These are phyloP conservation scores for Corynespora cassiicola DNA, from an alignment of 2,329 filamentous ascomycete genomes.

Conservation along the genomic window DNA sequence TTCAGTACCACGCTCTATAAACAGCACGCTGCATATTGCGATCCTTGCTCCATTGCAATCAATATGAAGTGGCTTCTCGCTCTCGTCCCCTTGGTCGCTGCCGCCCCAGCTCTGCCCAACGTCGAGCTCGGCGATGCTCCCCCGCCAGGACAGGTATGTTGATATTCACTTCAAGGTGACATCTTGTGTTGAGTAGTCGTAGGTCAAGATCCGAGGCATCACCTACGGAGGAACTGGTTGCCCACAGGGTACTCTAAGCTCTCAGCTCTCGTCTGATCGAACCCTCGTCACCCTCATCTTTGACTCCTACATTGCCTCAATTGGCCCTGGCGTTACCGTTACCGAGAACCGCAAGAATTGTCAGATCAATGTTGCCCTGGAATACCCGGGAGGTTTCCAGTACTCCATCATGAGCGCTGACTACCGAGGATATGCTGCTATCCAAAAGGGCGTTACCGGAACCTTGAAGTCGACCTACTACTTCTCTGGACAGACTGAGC, in stretches of 20 bases:
- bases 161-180: neutral
- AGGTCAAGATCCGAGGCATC: conserved; percentile 52
- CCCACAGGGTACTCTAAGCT: conserved; percentile 52
- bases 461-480: conserved; percentile 62
- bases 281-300: conserved; percentile 60
- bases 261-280: conserved; percentile 51
- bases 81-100: conserved; percentile 41
- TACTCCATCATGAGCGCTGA: conserved; percentile 60
- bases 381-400: conserved; percentile 60
- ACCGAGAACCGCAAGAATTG: conserved; percentile 60
- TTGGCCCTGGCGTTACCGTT: conserved; percentile 52
- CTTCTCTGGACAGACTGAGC: conserved; percentile 55
- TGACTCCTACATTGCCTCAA: conserved; percentile 58
- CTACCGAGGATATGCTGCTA: conserved; percentile 59
- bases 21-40: conserved; percentile 21
- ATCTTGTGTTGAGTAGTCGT: conserved; percentile 17
- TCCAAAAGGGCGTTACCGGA: conserved; percentile 55
- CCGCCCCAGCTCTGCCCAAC: conserved; percentile 23
- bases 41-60: conserved; percentile 21
- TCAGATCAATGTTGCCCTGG: conserved; percentile 60
- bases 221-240: conserved; percentile 58
- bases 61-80: conserved; percentile 48
- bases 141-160: conserved; percentile 33
- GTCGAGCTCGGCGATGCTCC: conserved; percentile 33
- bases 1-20: conserved; percentile 23